Evolutionary conservation across 129 eudicot genomes (phyloP).

Genomic region (Helichrysum umbraculigerum): DNA sequence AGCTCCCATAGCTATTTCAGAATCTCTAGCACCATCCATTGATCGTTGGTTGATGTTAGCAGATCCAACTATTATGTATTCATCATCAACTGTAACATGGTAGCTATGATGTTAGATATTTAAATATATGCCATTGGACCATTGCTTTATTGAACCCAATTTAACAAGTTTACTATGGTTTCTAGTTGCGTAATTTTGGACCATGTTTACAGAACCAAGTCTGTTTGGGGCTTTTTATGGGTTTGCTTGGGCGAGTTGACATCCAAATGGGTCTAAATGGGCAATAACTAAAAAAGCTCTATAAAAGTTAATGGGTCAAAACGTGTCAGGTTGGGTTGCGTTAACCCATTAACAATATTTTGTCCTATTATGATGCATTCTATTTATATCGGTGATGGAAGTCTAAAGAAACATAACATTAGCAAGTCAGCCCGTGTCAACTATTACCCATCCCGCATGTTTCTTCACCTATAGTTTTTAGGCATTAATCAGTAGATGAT

Average conservation of each 20-base stretch:
- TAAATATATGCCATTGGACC: neutral
- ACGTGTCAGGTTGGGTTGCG: neutral
- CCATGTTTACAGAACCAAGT: neutral
- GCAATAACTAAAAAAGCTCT: neutral
- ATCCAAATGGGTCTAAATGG: neutral
- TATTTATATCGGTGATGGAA: neutral
- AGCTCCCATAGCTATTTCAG: constrained; percentile 88
- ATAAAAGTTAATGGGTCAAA: neutral
- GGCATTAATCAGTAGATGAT: neutral
- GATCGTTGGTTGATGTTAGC: constrained; percentile 88
- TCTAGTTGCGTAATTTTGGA: neutral
- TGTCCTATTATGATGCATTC: neutral
- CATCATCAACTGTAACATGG: constrained; percentile 65
- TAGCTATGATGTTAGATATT: constrained; percentile 12
- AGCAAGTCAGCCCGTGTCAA: neutral
- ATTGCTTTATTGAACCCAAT: neutral
- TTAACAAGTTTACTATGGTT: neutral
- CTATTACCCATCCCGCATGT: neutral
- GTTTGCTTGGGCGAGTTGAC: neutral
- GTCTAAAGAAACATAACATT: neutral
- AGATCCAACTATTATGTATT: constrained; percentile 78
- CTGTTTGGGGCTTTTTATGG: neutral
- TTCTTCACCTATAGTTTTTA: neutral
- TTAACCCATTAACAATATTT: neutral
- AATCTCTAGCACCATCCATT: constrained; percentile 77